These are phyloP conservation scores for Boletus tomentosulus DNA, from an alignment of 768 basidiomycete genomes.

Conservation along the genomic window DNA sequence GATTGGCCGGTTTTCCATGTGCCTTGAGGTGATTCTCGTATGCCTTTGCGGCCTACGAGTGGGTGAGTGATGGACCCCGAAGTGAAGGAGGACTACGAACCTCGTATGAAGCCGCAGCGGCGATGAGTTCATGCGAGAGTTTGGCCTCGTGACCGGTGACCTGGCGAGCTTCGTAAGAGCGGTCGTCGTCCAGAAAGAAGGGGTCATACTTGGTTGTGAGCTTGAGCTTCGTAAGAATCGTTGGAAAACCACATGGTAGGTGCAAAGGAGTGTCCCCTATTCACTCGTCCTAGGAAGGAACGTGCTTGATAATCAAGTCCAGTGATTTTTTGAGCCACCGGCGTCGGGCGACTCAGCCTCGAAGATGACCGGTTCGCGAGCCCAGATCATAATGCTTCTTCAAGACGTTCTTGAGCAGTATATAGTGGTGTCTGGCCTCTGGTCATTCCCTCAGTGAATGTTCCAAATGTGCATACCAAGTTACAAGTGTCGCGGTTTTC, in stretches of 20 bases:
- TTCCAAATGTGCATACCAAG: no score
- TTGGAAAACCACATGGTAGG: constrained; percentile 20
- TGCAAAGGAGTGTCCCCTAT: background rate
- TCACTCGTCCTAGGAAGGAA: no score
- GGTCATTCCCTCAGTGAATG: no score
- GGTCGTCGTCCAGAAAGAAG: background rate
- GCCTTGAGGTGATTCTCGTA: constrained; percentile 21
- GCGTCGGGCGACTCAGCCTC: no score
- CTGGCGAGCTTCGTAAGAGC: constrained; percentile 3
- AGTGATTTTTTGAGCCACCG: no score
- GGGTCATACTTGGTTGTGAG: constrained; percentile 13
- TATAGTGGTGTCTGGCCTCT: no score
- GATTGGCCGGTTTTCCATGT: constrained; percentile 22
- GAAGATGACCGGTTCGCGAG: no score
- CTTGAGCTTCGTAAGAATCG: constrained; percentile 24
- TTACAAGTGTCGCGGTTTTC: no score
- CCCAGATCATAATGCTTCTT: no score
- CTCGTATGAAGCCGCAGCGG: constrained; percentile 28
- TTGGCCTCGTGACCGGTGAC: constrained; percentile 16
- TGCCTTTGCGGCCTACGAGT: constrained; percentile 26
- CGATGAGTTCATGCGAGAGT: constrained; percentile 26
- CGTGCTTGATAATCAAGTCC: no score
- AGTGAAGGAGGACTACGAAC: background rate
- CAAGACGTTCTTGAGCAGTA: no score
- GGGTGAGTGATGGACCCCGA: background rate